Evolutionary conservation across 2,329 filamentous ascomycete species (phyloP).

Genomic region (Trichoderma aggressivum): DNA sequence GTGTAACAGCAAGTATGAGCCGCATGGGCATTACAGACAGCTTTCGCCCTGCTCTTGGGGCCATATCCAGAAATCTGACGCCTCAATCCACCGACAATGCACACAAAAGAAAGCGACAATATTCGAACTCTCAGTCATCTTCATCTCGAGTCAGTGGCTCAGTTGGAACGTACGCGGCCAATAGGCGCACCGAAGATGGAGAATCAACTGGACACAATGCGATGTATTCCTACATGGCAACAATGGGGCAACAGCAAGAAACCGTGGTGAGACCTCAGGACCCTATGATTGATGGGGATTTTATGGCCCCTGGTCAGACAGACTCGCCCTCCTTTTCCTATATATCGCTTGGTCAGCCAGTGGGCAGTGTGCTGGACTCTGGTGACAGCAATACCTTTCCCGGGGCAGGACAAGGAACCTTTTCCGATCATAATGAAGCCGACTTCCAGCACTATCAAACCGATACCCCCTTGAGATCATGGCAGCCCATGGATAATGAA

Average conservation of each 20-base stretch:
- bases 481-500: conserved; percentile 31
- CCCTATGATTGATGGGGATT: neutral
- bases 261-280: neutral
- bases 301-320: conserved; percentile 28
- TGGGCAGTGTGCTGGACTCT: conserved; percentile 23
- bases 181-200: neutral
- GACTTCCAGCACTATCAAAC: conserved; percentile 34
- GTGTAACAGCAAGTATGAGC: neutral
- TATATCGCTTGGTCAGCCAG: conserved; percentile 23
- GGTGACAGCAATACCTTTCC: conserved; percentile 29
- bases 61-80: conserved; percentile 31
- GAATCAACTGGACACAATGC: neutral
- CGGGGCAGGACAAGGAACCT: conserved; percentile 31
- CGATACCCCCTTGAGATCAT: conserved; percentile 29
- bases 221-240: neutral
- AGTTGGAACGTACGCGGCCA: no score
- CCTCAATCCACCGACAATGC: conserved; percentile 16
- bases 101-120: conserved; percentile 34
- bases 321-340: conserved; percentile 29
- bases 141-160: neutral
- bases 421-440: conserved; percentile 33
- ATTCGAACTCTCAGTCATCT: conserved; percentile 25
- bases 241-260: no score
- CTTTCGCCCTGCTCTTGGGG: conserved; percentile 33
- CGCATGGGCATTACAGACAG: conserved; percentile 23